Conservation (phyloP, 2,329 filamentous ascomycete species). For the Cephalotrichum gorgonifer region DNA sequence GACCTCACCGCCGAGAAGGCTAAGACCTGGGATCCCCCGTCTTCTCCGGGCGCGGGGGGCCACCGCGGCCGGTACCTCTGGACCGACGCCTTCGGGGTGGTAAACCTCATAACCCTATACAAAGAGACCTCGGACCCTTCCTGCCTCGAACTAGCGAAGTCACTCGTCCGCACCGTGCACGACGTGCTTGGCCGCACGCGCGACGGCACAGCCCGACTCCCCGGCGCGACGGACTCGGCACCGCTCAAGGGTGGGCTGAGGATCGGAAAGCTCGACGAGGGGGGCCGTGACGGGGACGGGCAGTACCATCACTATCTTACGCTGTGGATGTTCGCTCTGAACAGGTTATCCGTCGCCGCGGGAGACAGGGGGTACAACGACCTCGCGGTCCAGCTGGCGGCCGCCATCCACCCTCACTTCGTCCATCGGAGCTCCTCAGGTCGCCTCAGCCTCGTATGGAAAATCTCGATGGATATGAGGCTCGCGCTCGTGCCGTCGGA, state of each 20-base stretch:
- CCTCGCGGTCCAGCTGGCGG: slow-evolving; percentile 39
- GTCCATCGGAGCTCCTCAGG: slow-evolving; percentile 18
- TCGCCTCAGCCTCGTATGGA: slow-evolving; percentile 39
- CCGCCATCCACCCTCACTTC: slow-evolving; percentile 41
- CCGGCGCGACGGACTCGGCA: slow-evolving; percentile 37
- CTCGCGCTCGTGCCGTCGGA: slow-evolving; percentile 35
- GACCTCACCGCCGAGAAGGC: slow-evolving; percentile 12
- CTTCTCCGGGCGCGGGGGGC: slow-evolving; percentile 34
- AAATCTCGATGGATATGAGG: slow-evolving; percentile 38
- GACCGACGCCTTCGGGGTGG: slow-evolving; percentile 50
- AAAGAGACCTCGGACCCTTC: slow-evolving; percentile 20
- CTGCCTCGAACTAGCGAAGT: slow-evolving; percentile 38
- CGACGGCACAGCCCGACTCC: slow-evolving; percentile 33
- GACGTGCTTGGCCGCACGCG: slow-evolving; percentile 39
- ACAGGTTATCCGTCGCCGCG: slow-evolving; percentile 37
- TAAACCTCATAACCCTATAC: slow-evolving; percentile 47
- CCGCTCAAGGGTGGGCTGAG: slow-evolving; percentile 44
- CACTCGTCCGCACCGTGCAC: slow-evolving; percentile 40
- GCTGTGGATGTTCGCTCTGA: slow-evolving; percentile 53
- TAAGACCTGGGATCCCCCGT: slow-evolving; percentile 33
- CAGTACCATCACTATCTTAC: slow-evolving; percentile 54
- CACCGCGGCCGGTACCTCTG: slow-evolving; percentile 49
- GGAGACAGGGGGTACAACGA: slow-evolving; percentile 34
- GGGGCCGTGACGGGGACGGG: slow-evolving; percentile 42
- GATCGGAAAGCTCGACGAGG: slow-evolving; percentile 42